Evolutionary conservation across 2,329 filamentous ascomycete genomes (phyloP).

Genomic region (Epichloe gansuensis): DNA sequence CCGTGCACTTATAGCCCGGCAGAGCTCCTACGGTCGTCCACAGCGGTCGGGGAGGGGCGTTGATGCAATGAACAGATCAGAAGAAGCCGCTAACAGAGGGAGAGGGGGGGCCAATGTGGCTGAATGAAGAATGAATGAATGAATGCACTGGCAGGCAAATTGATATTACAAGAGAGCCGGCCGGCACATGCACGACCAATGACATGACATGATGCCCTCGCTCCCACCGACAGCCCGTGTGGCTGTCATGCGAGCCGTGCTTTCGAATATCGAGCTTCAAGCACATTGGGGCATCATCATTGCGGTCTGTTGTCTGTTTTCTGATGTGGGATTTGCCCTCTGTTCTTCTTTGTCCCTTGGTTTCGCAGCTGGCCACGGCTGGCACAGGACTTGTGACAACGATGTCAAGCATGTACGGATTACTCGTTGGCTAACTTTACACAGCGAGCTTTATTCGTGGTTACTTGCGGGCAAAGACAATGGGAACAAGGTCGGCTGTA

Average conservation of each 20-base stretch:
- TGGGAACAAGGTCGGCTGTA: background rate
- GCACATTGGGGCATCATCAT: background rate
- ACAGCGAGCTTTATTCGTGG: background rate
- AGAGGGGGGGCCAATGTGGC: too few relatives aligned
- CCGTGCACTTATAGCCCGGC: background rate
- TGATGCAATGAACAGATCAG: background rate
- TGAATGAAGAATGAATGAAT: too few relatives aligned
- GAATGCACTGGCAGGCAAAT: too few relatives aligned
- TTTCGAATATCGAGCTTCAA: background rate
- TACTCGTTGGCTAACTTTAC: background rate
- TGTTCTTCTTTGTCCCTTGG: background rate
- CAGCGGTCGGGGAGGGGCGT: background rate
- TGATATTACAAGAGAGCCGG: background rate
- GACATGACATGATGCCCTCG: background rate
- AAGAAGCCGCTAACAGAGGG: too few relatives aligned
- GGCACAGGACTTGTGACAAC: background rate
- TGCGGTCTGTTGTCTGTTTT: background rate
- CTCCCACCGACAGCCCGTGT: background rate
- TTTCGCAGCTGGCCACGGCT: background rate
- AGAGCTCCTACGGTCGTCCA: background rate
- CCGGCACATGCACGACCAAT: background rate
- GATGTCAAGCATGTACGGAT: background rate
- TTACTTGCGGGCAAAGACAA: background rate
- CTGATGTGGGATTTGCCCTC: background rate
- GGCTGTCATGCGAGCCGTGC: background rate